Conservation (phyloP, 2,329 filamentous ascomycete genomes). For the Leptosphaerulina australis region DNA sequence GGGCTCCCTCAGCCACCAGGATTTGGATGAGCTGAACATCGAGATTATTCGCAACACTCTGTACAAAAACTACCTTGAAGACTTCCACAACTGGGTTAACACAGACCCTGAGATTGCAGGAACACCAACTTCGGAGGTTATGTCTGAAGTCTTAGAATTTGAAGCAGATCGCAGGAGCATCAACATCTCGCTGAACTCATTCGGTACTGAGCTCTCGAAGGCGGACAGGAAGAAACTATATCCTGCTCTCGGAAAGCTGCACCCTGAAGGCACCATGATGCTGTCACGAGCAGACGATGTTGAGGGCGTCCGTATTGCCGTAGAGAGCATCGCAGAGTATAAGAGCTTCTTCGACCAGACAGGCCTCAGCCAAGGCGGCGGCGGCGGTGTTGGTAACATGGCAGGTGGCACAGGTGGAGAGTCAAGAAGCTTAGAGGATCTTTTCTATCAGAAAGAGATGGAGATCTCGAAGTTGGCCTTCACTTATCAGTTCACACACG, state of each 20-base stretch:
- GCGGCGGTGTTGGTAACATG: conserved; percentile 81
- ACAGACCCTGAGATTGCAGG: conserved; percentile 83
- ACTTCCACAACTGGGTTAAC: conserved; percentile 95
- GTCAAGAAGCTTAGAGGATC: conserved; percentile 88
- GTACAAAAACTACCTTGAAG: conserved; percentile 99
- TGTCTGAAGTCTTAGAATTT: conserved; percentile 95
- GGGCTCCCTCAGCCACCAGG: conserved; percentile 91
- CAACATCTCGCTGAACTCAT: conserved; percentile 99
- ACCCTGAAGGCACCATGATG: conserved; percentile 94
- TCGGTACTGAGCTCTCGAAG: conserved; percentile 95
- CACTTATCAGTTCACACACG: conserved; percentile 92
- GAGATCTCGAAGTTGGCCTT: conserved; percentile 95
- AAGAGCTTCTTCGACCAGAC: conserved; percentile 95
- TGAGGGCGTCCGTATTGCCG: conserved; percentile 89
- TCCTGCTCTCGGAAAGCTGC: conserved; percentile 86
- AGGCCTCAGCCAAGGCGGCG: conserved; percentile 75
- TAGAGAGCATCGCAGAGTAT: conserved; percentile 92
- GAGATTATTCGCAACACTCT: conserved; percentile 98
- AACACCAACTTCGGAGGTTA: conserved; percentile 89
- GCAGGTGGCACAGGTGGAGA: conserved; percentile 78
- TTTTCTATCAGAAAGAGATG: conserved; percentile 99
- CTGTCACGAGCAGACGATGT: conserved; percentile 92
- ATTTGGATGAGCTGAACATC: conserved; percentile 98
- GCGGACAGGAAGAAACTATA: conserved; percentile 95
- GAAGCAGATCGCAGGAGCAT: conserved; percentile 96